Base-by-base conservation (phyloP, 2,329 filamentous ascomycete species). In the Scedosporium apiospermum region DNA sequence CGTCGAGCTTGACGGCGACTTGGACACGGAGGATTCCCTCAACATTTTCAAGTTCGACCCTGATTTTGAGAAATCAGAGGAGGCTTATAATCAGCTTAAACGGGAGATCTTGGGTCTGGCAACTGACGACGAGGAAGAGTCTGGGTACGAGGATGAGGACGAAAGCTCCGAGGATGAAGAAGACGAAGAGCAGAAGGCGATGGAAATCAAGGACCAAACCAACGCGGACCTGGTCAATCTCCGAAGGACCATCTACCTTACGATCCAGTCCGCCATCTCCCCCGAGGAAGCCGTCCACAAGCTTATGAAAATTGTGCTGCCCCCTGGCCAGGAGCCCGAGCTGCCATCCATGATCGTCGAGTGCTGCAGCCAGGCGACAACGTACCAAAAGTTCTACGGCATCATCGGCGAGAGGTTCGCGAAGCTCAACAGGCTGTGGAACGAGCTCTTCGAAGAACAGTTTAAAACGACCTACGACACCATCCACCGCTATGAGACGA, bases 281-380 rank as follows among this genome's bases (percentile, higher is more conserved):
- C 96, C 96, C 63, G 95, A 99, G 76, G 95, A 99, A 84, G 92
- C 90, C 64, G 93, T 91, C 64, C 95, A 99, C 80, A 99, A 98
- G 77, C 82, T 99, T 67, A 95, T 98, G 86, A 93, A 91, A 76
- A 88, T 99, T 72, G 91, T 90, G 66, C 82, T 99, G 9, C 95
- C 95, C 1, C 79, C 85, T 12, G 95, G 95, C 3, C 85, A 93
- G 70, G 95, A 99, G 73, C 82, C 87, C 5, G 95, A 99, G 73
- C 80, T 99, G 55, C 92, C 93, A 0, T 96, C 91, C 23, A 99
- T 99, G 95, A 87, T 99, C 62, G 88, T 99, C 67, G 95, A 99
- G 75, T 96, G 92, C 72, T 96, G 93, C 74, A 93, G 91, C 30
- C 95, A 99, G 75, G 93, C 98, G 74, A 91, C 92, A 69, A 97